Evolutionary conservation across 2,329 filamentous ascomycete species (phyloP).

Genomic region (Fusarium tanahbumbuense): DNA sequence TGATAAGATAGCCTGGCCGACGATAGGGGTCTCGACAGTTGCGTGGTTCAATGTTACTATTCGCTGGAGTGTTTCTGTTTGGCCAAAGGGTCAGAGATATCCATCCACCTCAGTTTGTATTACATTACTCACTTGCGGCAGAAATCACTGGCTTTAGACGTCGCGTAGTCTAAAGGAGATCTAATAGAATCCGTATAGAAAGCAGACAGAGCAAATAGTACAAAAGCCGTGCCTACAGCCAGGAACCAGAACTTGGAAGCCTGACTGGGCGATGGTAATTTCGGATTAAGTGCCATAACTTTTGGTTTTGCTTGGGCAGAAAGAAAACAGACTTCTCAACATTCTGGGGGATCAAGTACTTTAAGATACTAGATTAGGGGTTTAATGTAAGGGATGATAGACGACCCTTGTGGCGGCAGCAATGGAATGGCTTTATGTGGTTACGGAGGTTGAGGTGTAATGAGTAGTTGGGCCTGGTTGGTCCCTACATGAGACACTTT

Average conservation of each 20-base stretch:
- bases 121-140: not conserved
- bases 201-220: not conserved
- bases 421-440: not conserved
- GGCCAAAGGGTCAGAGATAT: not conserved
- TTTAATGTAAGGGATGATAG: not conserved
- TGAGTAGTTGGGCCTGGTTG: not conserved
- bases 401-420: not conserved
- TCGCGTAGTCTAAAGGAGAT: not conserved
- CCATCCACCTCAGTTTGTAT: not conserved
- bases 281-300: not conserved
- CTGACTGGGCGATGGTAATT: not conserved
- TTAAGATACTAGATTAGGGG: not conserved
- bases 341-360: not conserved
- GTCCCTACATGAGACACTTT: not conserved
- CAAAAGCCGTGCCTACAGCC: not conserved
- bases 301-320: not conserved
- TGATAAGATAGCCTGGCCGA: not conserved
- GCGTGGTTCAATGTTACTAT: not conserved
- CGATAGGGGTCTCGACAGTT: constrained; percentile 13
- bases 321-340: not conserved
- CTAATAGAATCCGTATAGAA: not conserved
- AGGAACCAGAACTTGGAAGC: not conserved
- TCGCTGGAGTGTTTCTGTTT: not conserved
- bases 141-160: not conserved
- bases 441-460: not conserved